Base-by-base conservation (phyloP, 1,139 yeast species). In the Debaryomycetaceae sp. region DNA sequence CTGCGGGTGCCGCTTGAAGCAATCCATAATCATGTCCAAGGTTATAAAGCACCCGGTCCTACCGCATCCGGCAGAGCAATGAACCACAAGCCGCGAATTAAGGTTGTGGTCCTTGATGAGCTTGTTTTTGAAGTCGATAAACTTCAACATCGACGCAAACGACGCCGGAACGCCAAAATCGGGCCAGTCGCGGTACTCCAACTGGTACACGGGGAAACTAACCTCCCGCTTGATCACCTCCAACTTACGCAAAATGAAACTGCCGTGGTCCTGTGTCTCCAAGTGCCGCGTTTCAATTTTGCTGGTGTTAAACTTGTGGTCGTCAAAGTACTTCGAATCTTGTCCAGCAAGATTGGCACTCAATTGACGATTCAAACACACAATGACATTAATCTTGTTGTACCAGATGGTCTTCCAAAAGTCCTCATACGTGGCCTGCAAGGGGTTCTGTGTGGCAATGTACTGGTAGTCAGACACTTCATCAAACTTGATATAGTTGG, bases 61-160 rank as follows among this genome's bases (percentile, higher is more conserved):
- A 4, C 94, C 94, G 14, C 84, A 88, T 0, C 94, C 94, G 0
- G 94, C 94, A 2, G 91, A 81, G 45, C 94, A 83, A 49, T 83
- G 94, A 23, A 66, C 71, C 16, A 66, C 34, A 4, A 56, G 39
- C 30, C 58, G 53, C 18, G 48, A 42, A 17, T 47, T 46, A 37
- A 51, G 38, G 19, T 42, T 27, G 10, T 48, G 29, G 38, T 41
- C 14, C 36, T 36, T 17, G 40, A 51, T 42, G 20, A 74, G 43
- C 15, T 53, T 38, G 38, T 70, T 63, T 46, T 82, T 83, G 30
- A 71, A 52, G 2, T 61, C 47, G 26, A 78, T 69, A 30, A 83
- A 57, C 3, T 69, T 62, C 11, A 83, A 43, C 15, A 84, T 55
- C 24, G 77, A 76, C 2, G 58, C 53, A 16, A 74, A 67, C 40